phyloP scores from a whole-genome alignment of 495 filamentous ascomycete genomes.

The Neurospora sp. region DNA sequence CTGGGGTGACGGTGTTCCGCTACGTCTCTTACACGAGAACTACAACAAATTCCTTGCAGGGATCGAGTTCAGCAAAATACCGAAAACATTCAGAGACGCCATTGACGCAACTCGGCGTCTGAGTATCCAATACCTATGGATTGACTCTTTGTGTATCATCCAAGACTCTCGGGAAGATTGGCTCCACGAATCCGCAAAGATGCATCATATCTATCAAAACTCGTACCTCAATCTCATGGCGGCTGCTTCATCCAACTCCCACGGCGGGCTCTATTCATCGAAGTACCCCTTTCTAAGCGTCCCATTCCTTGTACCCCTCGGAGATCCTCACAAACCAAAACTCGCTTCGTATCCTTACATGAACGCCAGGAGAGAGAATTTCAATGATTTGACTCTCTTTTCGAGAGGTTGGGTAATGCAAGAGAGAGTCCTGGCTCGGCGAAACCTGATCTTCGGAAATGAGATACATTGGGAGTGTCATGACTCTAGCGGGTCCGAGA shows the following conservation, averaged over 20 bases:
- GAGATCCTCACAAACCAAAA: neutral
- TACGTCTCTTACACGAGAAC: neutral
- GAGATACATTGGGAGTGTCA: neutral
- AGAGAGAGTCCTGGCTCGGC: neutral
- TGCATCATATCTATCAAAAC: conserved; percentile 21
- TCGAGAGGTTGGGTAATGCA: neutral
- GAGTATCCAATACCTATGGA: conserved; percentile 24
- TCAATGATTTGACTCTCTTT: neutral
- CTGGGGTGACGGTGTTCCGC: neutral
- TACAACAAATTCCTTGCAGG: neutral
- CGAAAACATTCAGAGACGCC: conserved; percentile 7
- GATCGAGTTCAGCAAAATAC: neutral
- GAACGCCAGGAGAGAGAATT: neutral
- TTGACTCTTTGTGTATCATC: conserved; percentile 28
- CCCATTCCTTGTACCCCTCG: neutral
- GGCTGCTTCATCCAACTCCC: neutral
- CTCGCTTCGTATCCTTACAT: neutral
- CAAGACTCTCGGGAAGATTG: conserved; percentile 24
- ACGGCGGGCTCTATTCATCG: neutral
- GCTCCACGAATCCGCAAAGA: conserved; percentile 16
- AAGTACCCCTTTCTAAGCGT: neutral
- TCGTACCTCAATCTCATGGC: conserved; percentile 9
- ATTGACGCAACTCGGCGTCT: conserved; percentile 2
- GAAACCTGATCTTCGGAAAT: neutral
- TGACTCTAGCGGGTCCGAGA: neutral